Percentiles rank a stretch among this genome's conserved stretches.
phyloP scores from a whole-genome alignment of 2,329 filamentous ascomycete species.

The Thielaviopsis punctulata region DNA sequence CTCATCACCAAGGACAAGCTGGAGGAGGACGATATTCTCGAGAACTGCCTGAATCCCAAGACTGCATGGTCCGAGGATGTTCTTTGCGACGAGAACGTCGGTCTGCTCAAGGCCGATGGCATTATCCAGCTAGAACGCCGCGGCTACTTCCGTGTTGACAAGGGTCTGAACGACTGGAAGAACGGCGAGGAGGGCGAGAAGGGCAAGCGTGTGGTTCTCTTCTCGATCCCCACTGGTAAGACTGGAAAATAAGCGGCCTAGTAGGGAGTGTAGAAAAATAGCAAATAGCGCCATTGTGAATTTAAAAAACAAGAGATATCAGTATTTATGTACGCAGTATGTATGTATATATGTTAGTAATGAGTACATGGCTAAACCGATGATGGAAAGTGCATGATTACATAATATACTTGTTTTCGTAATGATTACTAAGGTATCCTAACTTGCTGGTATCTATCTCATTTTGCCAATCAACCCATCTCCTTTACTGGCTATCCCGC shows the following conservation, averaged over 20 bases:
- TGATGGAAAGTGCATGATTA: not conserved
- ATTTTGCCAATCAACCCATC: too few species aligned
- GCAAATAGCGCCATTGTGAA: not conserved
- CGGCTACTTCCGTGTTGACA: slow-evolving; percentile 80
- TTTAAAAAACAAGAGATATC: too few species aligned
- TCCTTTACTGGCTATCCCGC: not conserved
- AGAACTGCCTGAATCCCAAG: slow-evolving; percentile 62
- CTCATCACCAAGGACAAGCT: slow-evolving; percentile 70
- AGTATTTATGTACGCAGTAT: too few species aligned
- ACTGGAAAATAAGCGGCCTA: slow-evolving; percentile 21
- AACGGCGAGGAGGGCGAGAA: slow-evolving; percentile 31
- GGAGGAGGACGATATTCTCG: slow-evolving; percentile 69
- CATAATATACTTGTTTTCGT: not conserved
- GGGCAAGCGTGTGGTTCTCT: slow-evolving; percentile 34
- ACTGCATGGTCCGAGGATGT: slow-evolving; percentile 62
- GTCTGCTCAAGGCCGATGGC: slow-evolving; percentile 63
- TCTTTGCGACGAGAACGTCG: slow-evolving; percentile 65
- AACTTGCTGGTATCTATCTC: not conserved
- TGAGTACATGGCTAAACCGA: not conserved
- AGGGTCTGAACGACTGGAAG: slow-evolving; percentile 33
- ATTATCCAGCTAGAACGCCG: slow-evolving; percentile 92
- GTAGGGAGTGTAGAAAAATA: not conserved
- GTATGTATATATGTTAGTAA: too few species aligned
- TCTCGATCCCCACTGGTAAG: slow-evolving; percentile 41
- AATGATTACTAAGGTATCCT: too few species aligned